phyloP scores from a whole-genome alignment of 495 filamentous ascomycete genomes.

The Tuber borchii region DNA sequence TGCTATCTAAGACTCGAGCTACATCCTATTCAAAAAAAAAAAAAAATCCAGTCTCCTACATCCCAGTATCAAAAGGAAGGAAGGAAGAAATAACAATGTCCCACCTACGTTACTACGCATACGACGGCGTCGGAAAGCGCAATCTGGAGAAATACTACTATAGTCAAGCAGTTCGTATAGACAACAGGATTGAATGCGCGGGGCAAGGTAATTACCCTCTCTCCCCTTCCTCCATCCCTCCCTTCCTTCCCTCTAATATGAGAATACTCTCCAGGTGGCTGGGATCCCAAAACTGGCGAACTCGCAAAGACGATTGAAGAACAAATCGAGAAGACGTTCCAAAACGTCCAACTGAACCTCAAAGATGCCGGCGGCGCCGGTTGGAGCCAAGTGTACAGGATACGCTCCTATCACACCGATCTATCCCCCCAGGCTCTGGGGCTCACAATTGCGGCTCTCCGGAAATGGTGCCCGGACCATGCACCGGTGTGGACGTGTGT shows the following conservation, averaged over 20 bases:
- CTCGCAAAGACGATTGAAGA: slow-evolving; percentile 45
- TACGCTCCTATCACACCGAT: slow-evolving; percentile 48
- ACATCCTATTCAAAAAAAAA: too few species aligned
- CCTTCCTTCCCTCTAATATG: neutral
- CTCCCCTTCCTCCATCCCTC: neutral
- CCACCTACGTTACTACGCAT: slow-evolving; percentile 46
- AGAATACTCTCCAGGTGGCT: slow-evolving; percentile 46
- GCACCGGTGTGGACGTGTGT: slow-evolving; percentile 50
- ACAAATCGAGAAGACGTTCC: slow-evolving; percentile 53
- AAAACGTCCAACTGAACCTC: slow-evolving; percentile 49
- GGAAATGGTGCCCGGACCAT: slow-evolving; percentile 50
- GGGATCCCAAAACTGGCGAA: slow-evolving; percentile 46
- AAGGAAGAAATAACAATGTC: slow-evolving; percentile 42
- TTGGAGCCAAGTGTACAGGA: slow-evolving; percentile 53
- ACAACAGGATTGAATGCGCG: slow-evolving; percentile 50
- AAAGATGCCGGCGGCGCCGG: slow-evolving; percentile 52
- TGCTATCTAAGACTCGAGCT: too few species aligned
- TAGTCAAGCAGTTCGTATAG: slow-evolving; percentile 53
- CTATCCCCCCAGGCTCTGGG: slow-evolving; percentile 46
- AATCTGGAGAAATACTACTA: slow-evolving; percentile 46
- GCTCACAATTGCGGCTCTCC: slow-evolving; percentile 48
- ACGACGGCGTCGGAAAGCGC: slow-evolving; percentile 45
- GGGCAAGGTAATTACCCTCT: slow-evolving; percentile 50
- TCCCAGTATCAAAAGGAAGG: neutral
- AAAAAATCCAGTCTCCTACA: too few species aligned